phyloP scores from a whole-genome alignment of 345 rosid species.

The sweet orange (Citrus sinensis) region DVS_A1.0 CM039168.1:2421001-2421500 shows the following conservation, averaged over 20 bases:
- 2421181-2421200: constrained; percentile 96
- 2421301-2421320: constrained; percentile 67
- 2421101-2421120: constrained; percentile 6
- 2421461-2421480: not conserved
- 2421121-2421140: constrained; percentile 5
- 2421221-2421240: constrained; percentile 71
- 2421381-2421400: constrained; percentile 1
- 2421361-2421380: constrained; percentile 8
- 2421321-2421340: constrained; percentile 97
- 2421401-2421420: not conserved
- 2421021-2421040: constrained; percentile 89
- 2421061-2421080: not conserved
- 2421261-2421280: constrained; percentile 1
- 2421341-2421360: constrained; percentile 97
- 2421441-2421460: not conserved
- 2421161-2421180: constrained; percentile 87
- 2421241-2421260: not conserved
- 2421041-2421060: constrained; percentile 90
- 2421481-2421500: not conserved
- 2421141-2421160: constrained; percentile 16
- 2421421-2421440: not conserved
- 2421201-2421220: constrained; percentile 83
- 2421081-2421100: not conserved
- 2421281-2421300: constrained; percentile 7
- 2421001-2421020: constrained; percentile 71